phyloP scores from a whole-genome alignment of 192 early-diverging fungal genomes.

The Phlyctochytrium bullatum region DNA sequence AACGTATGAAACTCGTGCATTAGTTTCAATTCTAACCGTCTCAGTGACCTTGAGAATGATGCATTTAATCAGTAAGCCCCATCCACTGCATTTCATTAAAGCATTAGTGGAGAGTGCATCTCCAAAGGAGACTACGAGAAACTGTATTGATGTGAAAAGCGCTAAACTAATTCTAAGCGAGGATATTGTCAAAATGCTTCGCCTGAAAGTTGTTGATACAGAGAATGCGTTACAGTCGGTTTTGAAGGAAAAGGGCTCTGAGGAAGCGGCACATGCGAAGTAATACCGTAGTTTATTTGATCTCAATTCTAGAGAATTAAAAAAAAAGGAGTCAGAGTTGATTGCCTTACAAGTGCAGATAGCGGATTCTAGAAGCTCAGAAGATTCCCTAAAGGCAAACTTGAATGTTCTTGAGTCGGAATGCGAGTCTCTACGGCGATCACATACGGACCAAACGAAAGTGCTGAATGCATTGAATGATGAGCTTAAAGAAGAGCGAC shows the following conservation, averaged over 20 bases:
- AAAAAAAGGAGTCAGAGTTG: constrained; percentile 40
- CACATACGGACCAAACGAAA: constrained; percentile 2
- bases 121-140: constrained; percentile 31
- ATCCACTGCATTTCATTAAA: neutral
- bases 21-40: neutral
- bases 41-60: neutral
- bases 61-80: neutral
- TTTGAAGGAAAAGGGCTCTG: too few relatives aligned
- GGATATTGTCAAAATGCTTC: constrained; percentile 46
- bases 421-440: constrained; percentile 30
- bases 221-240: too few relatives aligned
- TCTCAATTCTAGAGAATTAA: constrained; percentile 29
- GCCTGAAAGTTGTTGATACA: constrained; percentile 11
- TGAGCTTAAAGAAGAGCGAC: constrained; percentile 53
- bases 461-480: constrained; percentile 34
- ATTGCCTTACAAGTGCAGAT: constrained; percentile 46
- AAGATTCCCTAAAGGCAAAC: constrained; percentile 26
- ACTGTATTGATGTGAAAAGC: constrained; percentile 15
- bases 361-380: constrained; percentile 28
- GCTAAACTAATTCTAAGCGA: constrained; percentile 30
- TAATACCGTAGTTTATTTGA: neutral
- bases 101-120: neutral
- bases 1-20: neutral
- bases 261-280: too few relatives aligned
- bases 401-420: constrained; percentile 34